A percentile compares a stretch with the other conserved stretches of the same genome.
These are phyloP conservation scores for Helotiales sp. DNA, from an alignment of 2,329 filamentous ascomycete genomes.

Conservation along the genomic window DNA sequence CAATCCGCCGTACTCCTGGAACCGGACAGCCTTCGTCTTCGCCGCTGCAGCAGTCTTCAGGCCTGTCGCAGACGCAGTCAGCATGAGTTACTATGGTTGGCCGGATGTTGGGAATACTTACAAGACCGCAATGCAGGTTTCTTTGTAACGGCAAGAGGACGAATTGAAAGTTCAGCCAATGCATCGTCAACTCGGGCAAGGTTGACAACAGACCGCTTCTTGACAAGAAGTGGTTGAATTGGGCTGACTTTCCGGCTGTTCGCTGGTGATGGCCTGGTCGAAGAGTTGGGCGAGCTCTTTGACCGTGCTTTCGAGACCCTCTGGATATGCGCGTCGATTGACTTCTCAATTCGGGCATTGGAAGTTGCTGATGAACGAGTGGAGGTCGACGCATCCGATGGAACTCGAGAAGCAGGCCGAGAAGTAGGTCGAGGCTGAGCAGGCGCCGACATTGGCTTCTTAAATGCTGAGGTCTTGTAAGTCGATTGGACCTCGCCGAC, in stretches of 20 bases:
- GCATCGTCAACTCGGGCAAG: slow-evolving; percentile 2
- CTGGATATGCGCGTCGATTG: slow-evolving; percentile 6
- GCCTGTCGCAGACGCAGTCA: not conserved
- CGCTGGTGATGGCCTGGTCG: slow-evolving; percentile 4
- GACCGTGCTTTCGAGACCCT: slow-evolving; percentile 1
- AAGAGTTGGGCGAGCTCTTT: not conserved
- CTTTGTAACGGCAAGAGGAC: not conserved
- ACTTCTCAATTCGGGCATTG: slow-evolving; percentile 4
- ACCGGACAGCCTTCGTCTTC: slow-evolving; percentile 1
- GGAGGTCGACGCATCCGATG: slow-evolving; percentile 4
- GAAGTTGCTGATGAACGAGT: not conserved
- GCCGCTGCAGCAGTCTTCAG: slow-evolving; percentile 1
- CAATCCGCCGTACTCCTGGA: slow-evolving; percentile 6
- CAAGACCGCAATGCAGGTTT: not conserved
- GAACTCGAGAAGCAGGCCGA: slow-evolving; percentile 10
- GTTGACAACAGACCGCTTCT: slow-evolving; percentile 9
- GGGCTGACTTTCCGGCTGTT: slow-evolving; percentile 7
- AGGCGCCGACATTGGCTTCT: slow-evolving; percentile 5
- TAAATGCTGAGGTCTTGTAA: slow-evolving; percentile 10
- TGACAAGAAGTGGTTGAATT: slow-evolving; percentile 11
- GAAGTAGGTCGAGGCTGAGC: slow-evolving; percentile 3
- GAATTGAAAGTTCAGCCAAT: slow-evolving; percentile 3
- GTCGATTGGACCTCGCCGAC: slow-evolving; percentile 2
- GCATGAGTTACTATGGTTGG: not conserved
- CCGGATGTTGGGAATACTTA: not conserved